Conservation (phyloP, 148 eudicot genomes). For the Cornus kousa region DNA sequence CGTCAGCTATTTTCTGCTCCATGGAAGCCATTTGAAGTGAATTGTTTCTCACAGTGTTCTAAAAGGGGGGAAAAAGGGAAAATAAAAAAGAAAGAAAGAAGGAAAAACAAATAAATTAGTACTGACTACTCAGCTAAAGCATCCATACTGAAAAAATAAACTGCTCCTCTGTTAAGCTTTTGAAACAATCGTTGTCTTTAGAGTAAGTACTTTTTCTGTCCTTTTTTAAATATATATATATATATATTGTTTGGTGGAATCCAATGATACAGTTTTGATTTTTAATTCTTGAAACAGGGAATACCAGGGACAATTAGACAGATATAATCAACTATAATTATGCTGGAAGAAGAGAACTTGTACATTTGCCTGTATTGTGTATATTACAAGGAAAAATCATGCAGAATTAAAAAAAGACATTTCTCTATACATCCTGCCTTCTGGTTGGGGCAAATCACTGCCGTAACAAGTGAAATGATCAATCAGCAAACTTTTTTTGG, state of each 20-base stretch:
- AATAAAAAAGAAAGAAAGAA: no score
- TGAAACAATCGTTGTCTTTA: not conserved
- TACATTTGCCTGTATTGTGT: not conserved
- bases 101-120: not conserved
- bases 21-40: constrained; percentile 75
- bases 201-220: not conserved
- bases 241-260: no score
- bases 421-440: not conserved
- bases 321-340: not conserved
- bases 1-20: constrained; percentile 79
- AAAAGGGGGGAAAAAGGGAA: not conserved
- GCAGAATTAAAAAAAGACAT: not conserved
- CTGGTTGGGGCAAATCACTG: not conserved
- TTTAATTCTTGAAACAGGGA: not conserved
- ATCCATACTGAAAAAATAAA: not conserved
- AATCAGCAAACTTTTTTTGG: not conserved
- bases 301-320: not conserved
- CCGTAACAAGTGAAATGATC: not conserved
- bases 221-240: no score
- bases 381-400: not conserved
- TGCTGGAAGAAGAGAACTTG: not conserved
- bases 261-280: no score
- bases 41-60: constrained; percentile 65
- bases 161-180: not conserved
- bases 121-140: not conserved